These are phyloP conservation scores for Suhomyces maxii DNA, from an alignment of 1,139 yeast genomes.

Conservation along the genomic window DNA sequence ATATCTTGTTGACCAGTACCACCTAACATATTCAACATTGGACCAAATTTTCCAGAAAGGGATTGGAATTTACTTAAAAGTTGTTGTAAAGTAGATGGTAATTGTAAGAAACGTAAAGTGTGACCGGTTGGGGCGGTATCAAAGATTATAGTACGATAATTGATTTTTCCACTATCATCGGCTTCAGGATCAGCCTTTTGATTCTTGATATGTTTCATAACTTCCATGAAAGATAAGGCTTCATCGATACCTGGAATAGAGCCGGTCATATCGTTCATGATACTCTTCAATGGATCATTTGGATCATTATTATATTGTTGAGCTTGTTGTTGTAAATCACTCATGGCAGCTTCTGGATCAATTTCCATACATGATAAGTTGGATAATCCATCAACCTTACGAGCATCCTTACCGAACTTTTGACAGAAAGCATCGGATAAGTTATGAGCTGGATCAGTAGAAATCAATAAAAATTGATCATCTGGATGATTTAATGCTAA, in stretches of 20 bases:
- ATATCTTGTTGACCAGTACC: conserved; percentile 71
- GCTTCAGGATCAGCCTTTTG: conserved; percentile 48
- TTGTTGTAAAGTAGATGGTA: conserved; percentile 89
- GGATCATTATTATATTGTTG: conserved; percentile 57
- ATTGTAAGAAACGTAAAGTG: conserved; percentile 88
- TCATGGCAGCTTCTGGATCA: conserved; percentile 92
- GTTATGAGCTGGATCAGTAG: conserved; percentile 98
- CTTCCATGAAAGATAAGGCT: conserved; percentile 96
- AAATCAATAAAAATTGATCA: conserved; percentile 81
- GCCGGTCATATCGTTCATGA: conserved; percentile 91
- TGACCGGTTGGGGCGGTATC: conserved; percentile 99
- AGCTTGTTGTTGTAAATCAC: conserved; percentile 74
- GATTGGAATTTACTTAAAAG: conserved; percentile 84
- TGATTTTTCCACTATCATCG: conserved; percentile 28
- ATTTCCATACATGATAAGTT: conserved; percentile 97
- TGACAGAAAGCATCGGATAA: conserved; percentile 97
- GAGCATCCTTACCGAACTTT: conserved; percentile 94
- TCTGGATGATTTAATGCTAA: conserved; percentile 76
- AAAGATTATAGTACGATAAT: conserved; percentile 85
- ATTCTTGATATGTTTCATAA: conserved; percentile 88
- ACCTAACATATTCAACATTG: conserved; percentile 77
- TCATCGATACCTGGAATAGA: conserved; percentile 98
- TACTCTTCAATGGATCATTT: conserved; percentile 61
- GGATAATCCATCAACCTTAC: conserved; percentile 82
- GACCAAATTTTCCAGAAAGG: conserved; percentile 84